Conservation (phyloP, 2,329 filamentous ascomycete genomes). For the Aspergillus sp. region DNA sequence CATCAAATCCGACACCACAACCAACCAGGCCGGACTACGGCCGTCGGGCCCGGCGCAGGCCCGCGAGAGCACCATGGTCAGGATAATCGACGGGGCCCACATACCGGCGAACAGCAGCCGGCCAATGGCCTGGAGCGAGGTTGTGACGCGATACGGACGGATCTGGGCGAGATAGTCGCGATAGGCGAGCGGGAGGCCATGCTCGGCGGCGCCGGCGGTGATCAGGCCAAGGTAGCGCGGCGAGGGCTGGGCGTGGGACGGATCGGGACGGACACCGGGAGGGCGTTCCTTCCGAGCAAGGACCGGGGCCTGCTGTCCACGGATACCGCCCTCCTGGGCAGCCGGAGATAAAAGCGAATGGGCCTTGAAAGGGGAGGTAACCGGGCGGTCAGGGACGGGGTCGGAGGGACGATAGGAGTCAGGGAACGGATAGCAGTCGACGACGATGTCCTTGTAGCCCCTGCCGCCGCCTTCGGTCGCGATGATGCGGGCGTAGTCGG, state of each 20-base stretch:
- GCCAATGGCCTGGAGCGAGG: slow-evolving; percentile 56
- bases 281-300: slow-evolving; percentile 9
- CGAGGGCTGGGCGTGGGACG: slow-evolving; percentile 71
- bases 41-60: slow-evolving; percentile 57
- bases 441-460: slow-evolving; percentile 73
- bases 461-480: slow-evolving; percentile 81
- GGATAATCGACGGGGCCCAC: slow-evolving; percentile 50
- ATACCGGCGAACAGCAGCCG: slow-evolving; percentile 50
- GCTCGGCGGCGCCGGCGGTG: slow-evolving; percentile 66
- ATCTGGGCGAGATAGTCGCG: slow-evolving; percentile 61
- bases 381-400: slow-evolving; percentile 55
- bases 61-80: slow-evolving; percentile 39
- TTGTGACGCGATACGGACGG: slow-evolving; percentile 62
- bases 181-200: slow-evolving; percentile 70
- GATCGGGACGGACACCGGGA: slow-evolving; percentile 52
- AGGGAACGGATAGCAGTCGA: slow-evolving; percentile 65
- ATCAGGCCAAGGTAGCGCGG: slow-evolving; percentile 75
- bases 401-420: slow-evolving; percentile 38
- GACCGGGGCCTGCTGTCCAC: not conserved
- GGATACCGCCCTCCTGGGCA: slow-evolving; percentile 16
- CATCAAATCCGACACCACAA: slow-evolving; percentile 40
- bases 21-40: slow-evolving; percentile 59
- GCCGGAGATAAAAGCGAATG: slow-evolving; percentile 71
- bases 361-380: slow-evolving; percentile 61
- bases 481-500: slow-evolving; percentile 78